These are phyloP conservation scores for Porphyrellus cyaneotinctus DNA, from an alignment of 768 basidiomycete genomes.

Conservation along the genomic window DNA sequence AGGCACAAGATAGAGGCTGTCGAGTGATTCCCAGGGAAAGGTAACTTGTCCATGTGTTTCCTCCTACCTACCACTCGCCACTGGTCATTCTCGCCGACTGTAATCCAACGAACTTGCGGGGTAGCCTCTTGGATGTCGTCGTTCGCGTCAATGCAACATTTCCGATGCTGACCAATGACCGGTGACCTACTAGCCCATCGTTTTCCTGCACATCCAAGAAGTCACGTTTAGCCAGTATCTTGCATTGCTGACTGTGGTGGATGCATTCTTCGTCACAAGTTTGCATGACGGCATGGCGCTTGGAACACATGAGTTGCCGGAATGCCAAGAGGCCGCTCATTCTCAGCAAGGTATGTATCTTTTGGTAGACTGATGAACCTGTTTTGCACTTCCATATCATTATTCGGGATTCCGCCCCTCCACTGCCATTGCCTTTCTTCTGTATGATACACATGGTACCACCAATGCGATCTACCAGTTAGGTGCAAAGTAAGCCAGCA, in stretches of 20 bases:
- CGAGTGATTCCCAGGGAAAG: slow-evolving; percentile 75
- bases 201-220: slow-evolving; percentile 82
- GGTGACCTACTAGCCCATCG: slow-evolving; percentile 87
- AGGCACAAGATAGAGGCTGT: slow-evolving; percentile 81
- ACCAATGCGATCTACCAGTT: slow-evolving; percentile 69
- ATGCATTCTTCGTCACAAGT: slow-evolving; percentile 81
- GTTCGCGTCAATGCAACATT: slow-evolving; percentile 79
- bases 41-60: slow-evolving; percentile 28
- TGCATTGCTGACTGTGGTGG: slow-evolving; percentile 74
- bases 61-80: not conserved
- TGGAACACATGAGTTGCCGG: slow-evolving; percentile 75
- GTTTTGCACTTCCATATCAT: slow-evolving; percentile 73
- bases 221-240: slow-evolving; percentile 84
- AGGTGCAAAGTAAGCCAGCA: not conserved
- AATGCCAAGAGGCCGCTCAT: slow-evolving; percentile 85
- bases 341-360: slow-evolving; percentile 58
- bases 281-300: slow-evolving; percentile 88
- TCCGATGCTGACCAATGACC: slow-evolving; percentile 72
- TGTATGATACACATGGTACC: slow-evolving; percentile 81
- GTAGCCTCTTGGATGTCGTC: slow-evolving; percentile 66
- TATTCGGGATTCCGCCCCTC: slow-evolving; percentile 86
- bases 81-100: slow-evolving; percentile 74
- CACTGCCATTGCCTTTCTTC: slow-evolving; percentile 81
- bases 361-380: not conserved
- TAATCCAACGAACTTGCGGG: slow-evolving; percentile 70